phyloP scores from a whole-genome alignment of 2,329 filamentous ascomycete genomes.

The Tricladium varicosporioides region DNA sequence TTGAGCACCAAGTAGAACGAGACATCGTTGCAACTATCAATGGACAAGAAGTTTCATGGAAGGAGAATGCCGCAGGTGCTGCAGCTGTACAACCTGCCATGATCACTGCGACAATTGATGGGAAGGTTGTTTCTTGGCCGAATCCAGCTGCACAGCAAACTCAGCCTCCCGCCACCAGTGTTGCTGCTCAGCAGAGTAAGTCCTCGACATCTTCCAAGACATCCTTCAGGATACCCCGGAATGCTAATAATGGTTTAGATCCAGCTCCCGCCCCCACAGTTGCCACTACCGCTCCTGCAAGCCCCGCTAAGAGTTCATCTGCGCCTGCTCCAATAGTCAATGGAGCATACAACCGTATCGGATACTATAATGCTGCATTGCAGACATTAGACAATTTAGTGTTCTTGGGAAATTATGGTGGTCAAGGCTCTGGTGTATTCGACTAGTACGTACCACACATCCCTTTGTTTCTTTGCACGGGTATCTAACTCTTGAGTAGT shows the following conservation, averaged over 20 bases:
- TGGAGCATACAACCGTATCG: constrained; percentile 41
- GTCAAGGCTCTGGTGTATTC: constrained; percentile 52
- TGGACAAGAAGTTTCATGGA: constrained; percentile 58
- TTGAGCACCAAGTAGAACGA: constrained; percentile 32
- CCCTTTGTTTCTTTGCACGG: not conserved
- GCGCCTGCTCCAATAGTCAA: constrained; percentile 13
- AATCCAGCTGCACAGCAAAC: constrained; percentile 1
- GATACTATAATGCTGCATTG: constrained; percentile 45
- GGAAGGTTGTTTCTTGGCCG: constrained; percentile 25
- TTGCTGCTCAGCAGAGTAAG: not conserved
- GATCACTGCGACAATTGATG: constrained; percentile 28
- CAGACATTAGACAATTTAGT: constrained; percentile 49
- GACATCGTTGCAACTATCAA: constrained; percentile 58
- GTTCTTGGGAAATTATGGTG: constrained; percentile 59
- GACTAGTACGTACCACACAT: constrained; percentile 40
- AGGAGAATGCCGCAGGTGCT: constrained; percentile 44
- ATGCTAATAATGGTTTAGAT: not conserved
- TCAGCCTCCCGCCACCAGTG: not conserved
- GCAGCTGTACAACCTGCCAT: constrained; percentile 19
- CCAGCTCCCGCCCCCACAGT: not conserved
- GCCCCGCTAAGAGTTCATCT: not conserved
- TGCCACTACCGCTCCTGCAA: not conserved
- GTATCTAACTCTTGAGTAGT: constrained; percentile 25
- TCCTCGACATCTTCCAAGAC: too few species aligned
- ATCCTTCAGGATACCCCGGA: not conserved